Evolutionary conservation across 768 basidiomycete species (phyloP).

Genomic region (Trametes elegans): DNA sequence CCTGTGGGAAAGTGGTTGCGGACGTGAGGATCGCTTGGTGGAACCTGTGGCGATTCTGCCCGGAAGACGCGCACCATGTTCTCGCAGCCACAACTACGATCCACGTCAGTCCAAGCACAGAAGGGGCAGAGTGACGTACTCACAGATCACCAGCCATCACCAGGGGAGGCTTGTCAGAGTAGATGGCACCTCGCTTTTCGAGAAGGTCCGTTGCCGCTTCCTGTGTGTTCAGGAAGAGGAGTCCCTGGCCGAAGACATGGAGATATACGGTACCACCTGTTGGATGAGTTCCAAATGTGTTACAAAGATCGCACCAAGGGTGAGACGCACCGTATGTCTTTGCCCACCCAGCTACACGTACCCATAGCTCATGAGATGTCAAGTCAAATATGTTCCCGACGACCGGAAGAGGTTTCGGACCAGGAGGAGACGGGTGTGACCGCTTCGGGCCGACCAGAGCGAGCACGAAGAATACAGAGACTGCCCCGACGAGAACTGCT

Average conservation of each 20-base stretch:
- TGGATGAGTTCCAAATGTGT: neutral
- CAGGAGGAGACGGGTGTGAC: slow-evolving; percentile 49
- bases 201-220: slow-evolving; percentile 61
- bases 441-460: neutral
- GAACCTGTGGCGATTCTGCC: too few species aligned
- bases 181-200: slow-evolving; percentile 68
- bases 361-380: slow-evolving; percentile 61
- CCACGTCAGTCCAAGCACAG: neutral
- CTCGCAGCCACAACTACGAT: slow-evolving; percentile 51
- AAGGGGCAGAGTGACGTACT: slow-evolving; percentile 28
- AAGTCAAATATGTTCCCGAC: slow-evolving; percentile 66
- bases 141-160: slow-evolving; percentile 73
- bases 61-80: slow-evolving; percentile 54
- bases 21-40: too few species aligned
- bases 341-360: slow-evolving; percentile 60
- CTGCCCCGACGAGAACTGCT: neutral
- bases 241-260: slow-evolving; percentile 61
- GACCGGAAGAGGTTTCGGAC: slow-evolving; percentile 62
- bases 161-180: slow-evolving; percentile 70
- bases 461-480: neutral
- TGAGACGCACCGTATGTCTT: slow-evolving; percentile 54
- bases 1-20: slow-evolving; percentile 36
- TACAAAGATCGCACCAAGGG: neutral
- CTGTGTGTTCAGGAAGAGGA: slow-evolving; percentile 65
- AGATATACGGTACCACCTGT: slow-evolving; percentile 65